These are phyloP conservation scores for Xylaria sp. DNA, from an alignment of 2,329 filamentous ascomycete genomes.

Conservation along the genomic window DNA sequence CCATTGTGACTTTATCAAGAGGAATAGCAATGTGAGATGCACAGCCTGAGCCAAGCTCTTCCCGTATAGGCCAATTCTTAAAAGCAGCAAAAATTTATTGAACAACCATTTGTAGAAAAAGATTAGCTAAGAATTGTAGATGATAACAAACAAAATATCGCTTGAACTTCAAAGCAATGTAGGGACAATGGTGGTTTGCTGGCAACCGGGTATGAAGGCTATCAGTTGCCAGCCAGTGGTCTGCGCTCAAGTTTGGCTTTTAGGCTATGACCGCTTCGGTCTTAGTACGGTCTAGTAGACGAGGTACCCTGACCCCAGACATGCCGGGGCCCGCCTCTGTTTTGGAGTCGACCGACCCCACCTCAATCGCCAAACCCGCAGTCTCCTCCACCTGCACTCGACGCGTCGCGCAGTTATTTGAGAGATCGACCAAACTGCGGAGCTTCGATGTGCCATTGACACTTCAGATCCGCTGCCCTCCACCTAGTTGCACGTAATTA, in stretches of 20 bases:
- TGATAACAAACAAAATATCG: no score
- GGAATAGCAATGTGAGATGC: no score
- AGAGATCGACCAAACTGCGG: background rate
- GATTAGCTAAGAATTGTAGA: no score
- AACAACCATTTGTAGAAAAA: no score
- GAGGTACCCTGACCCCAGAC: background rate
- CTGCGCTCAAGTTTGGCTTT: background rate
- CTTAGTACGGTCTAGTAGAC: background rate
- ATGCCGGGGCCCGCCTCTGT: background rate
- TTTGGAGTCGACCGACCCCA: background rate
- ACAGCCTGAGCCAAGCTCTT: no score
- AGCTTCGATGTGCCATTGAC: slow-evolving; percentile 13
- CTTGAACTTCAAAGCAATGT: no score
- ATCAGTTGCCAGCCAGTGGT: no score
- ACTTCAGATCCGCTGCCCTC: background rate
- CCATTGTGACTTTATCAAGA: no score
- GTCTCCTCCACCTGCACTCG: background rate
- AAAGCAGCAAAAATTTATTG: no score
- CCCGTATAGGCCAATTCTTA: no score
- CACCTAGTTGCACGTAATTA: background rate
- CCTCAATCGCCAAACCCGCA: background rate
- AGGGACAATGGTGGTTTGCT: no score
- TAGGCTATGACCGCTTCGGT: background rate
- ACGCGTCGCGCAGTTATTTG: background rate
- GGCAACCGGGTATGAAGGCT: no score